phyloP scores from a whole-genome alignment of 306 rosid genomes.

The Dalbergia oliveri region DNA sequence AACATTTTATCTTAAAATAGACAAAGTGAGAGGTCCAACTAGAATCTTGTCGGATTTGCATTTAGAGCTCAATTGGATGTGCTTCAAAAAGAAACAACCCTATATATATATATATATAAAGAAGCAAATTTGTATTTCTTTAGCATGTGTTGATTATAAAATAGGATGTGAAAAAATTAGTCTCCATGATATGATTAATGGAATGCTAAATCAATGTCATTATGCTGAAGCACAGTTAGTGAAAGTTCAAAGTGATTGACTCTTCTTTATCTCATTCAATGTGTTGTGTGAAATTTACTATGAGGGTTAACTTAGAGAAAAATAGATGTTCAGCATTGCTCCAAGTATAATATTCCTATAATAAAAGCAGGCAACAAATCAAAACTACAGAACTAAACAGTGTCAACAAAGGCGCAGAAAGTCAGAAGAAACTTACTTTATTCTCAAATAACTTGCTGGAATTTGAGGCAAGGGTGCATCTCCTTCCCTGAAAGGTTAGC shows the following conservation, averaged over 20 bases:
- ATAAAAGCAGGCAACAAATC: slow-evolving; percentile 30
- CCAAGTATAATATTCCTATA: slow-evolving; percentile 4
- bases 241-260: slow-evolving; percentile 31
- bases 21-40: slow-evolving; percentile 18
- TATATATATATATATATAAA: not conserved
- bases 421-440: slow-evolving; percentile 69
- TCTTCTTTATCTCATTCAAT: slow-evolving; percentile 33
- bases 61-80: not conserved
- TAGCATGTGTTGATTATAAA: slow-evolving; percentile 19
- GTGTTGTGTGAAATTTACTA: slow-evolving; percentile 22
- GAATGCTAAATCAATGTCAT: slow-evolving; percentile 32
- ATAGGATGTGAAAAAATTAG: slow-evolving; percentile 28
- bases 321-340: slow-evolving; percentile 33
- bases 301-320: slow-evolving; percentile 23
- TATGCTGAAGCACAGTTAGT: slow-evolving; percentile 15
- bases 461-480: slow-evolving; percentile 78
- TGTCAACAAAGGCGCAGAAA: slow-evolving; percentile 3
- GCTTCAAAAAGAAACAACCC: too few relatives aligned
- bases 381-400: slow-evolving; percentile 26
- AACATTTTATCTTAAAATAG: not conserved
- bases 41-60: not conserved
- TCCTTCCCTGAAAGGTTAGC: slow-evolving; percentile 74
- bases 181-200: slow-evolving; percentile 36
- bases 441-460: slow-evolving; percentile 72
- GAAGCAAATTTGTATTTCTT: not conserved